These are phyloP conservation scores for Saccharomycopsis olivae DNA, from an alignment of 805 yeast genomes.

Conservation along the genomic window DNA sequence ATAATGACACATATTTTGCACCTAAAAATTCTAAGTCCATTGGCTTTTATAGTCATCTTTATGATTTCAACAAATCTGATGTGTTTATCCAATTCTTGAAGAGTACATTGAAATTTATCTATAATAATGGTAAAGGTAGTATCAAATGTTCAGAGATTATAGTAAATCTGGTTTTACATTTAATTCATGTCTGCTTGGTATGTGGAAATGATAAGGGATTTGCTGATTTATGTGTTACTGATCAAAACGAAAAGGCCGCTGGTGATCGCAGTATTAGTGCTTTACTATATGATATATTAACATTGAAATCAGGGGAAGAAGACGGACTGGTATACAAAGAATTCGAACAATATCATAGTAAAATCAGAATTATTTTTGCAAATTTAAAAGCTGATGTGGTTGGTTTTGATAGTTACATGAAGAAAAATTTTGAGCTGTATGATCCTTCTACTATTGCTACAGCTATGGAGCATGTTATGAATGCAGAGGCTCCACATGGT, in stretches of 20 bases:
- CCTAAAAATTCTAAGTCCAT: constrained; percentile 33
- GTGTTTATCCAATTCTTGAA: constrained; percentile 45
- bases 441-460: not conserved
- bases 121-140: not conserved
- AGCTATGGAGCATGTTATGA: not conserved
- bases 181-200: constrained; percentile 52
- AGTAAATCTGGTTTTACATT: constrained; percentile 48
- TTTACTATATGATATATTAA: constrained; percentile 31
- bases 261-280: constrained; percentile 30
- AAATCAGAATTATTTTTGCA: constrained; percentile 45
- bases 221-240: constrained; percentile 20
- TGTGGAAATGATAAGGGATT: constrained; percentile 24
- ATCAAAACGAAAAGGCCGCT: constrained; percentile 25
- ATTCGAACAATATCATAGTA: constrained; percentile 37
- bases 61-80: constrained; percentile 40
- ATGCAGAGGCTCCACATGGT: constrained; percentile 14
- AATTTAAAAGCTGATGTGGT: not conserved
- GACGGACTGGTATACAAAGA: constrained; percentile 22
- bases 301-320: constrained; percentile 14
- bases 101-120: constrained; percentile 34
- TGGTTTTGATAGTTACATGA: not conserved
- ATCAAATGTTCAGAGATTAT: constrained; percentile 36
- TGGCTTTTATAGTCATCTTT: constrained; percentile 34
- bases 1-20: constrained; percentile 42
- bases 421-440: constrained; percentile 1